A percentile compares a stretch with the other conserved stretches of the same genome.
Evolutionary conservation across 495 filamentous ascomycete species (phyloP).

Genomic region (Penicillium parvum): DNA sequence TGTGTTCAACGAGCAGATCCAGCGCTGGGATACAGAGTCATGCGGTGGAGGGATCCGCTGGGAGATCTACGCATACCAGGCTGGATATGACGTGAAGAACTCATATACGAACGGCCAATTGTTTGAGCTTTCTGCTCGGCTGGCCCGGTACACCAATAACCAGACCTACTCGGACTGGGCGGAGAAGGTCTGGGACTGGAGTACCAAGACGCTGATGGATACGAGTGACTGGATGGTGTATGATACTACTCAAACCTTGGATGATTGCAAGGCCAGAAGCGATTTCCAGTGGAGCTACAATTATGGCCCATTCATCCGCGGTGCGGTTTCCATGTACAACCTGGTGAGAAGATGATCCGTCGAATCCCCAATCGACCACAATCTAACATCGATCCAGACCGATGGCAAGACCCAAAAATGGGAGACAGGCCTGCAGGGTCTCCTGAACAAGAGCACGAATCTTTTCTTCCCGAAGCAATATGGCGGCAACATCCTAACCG

Average conservation of each 20-base stretch:
- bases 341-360: conserved; percentile 31
- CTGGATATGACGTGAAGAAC: conserved; percentile 52
- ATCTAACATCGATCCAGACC: conserved; percentile 42
- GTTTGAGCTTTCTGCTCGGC: conserved; percentile 65
- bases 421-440: conserved; percentile 52
- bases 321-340: conserved; percentile 71
- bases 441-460: conserved; percentile 45
- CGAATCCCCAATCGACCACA: conserved; percentile 7
- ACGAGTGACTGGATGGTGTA: not conserved
- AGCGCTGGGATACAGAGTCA: conserved; percentile 47
- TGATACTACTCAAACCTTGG: not conserved
- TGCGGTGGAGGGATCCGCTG: conserved; percentile 49
- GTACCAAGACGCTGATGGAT: not conserved
- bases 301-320: conserved; percentile 62
- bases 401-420: conserved; percentile 44
- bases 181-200: not conserved
- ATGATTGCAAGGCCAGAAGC: conserved; percentile 18
- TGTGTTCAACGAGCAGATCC: conserved; percentile 62
- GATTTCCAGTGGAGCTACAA: conserved; percentile 65
- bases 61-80: conserved; percentile 42
- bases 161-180: conserved; percentile 1
- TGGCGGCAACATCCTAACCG: conserved; percentile 54
- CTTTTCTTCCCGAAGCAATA: conserved; percentile 56
- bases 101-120: conserved; percentile 64
- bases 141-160: conserved; percentile 69